phyloP scores from a whole-genome alignment of 2,329 filamentous ascomycete species.

The Epichloe hybrida region DNA sequence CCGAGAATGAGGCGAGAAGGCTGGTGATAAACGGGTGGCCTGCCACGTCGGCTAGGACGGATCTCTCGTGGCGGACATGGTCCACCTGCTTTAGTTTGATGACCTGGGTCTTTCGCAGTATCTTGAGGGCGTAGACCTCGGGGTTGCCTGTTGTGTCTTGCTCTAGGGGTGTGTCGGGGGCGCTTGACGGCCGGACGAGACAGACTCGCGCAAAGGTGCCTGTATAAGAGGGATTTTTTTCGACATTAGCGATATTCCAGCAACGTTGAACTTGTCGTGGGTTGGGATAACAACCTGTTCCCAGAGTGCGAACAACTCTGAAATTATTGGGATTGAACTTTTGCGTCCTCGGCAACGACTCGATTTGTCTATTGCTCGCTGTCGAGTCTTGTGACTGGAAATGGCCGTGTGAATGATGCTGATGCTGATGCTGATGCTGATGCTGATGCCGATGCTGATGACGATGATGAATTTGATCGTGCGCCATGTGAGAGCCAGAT shows the following conservation, averaged over 20 bases:
- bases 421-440: not conserved
- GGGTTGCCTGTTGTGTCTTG: constrained; percentile 18
- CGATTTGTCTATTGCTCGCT: not conserved
- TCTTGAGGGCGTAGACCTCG: constrained; percentile 67
- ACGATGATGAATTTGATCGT: not conserved
- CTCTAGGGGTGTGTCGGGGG: constrained; percentile 20
- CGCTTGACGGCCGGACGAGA: constrained; percentile 53
- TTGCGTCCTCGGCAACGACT: constrained; percentile 15
- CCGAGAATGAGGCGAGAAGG: constrained; percentile 66
- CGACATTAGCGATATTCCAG: not conserved
- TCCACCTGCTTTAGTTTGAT: constrained; percentile 78
- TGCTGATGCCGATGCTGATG: not conserved
- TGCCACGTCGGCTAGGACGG: constrained; percentile 62
- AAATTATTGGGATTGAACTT: constrained; percentile 41
- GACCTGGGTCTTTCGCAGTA: constrained; percentile 58
- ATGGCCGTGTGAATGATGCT: not conserved
- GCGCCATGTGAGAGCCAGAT: constrained; percentile 4
- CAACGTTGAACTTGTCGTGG: not conserved
- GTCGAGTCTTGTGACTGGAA: not conserved
- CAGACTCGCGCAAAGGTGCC: constrained; percentile 75
- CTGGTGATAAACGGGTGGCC: constrained; percentile 76
- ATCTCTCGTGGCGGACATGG: constrained; percentile 72
- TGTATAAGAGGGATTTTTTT: constrained; percentile 13
- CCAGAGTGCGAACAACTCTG: constrained; percentile 59
- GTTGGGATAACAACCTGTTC: constrained; percentile 41